phyloP scores from a whole-genome alignment of 495 filamentous ascomycete species.

The Cetradonia linearis region DNA sequence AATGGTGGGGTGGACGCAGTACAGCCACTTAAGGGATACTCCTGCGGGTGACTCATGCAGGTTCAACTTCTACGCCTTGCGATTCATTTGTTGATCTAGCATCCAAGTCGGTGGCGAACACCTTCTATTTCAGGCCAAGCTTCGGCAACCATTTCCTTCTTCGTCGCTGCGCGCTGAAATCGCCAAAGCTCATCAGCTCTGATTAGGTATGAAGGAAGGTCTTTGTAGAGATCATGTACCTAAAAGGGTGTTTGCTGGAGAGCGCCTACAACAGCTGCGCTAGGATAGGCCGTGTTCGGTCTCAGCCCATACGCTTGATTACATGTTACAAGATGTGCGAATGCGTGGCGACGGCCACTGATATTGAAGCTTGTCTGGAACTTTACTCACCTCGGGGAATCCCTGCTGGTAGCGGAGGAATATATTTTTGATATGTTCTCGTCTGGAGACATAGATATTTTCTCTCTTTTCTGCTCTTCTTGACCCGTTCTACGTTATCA shows the following conservation, averaged over 20 bases:
- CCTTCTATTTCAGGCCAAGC: background rate
- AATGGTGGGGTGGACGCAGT: too few relatives aligned
- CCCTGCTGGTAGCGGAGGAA: background rate
- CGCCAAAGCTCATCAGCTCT: background rate
- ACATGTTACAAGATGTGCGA: background rate
- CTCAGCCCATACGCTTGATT: background rate
- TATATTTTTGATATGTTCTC: background rate
- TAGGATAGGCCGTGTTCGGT: background rate
- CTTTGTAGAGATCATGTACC: background rate
- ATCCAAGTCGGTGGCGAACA: background rate
- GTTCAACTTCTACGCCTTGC: background rate
- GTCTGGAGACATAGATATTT: background rate
- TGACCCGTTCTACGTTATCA: background rate
- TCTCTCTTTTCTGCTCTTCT: background rate
- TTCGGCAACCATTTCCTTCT: background rate
- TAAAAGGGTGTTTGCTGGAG: background rate
- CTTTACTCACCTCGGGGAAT: background rate
- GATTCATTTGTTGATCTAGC: background rate
- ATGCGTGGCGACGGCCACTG: background rate
- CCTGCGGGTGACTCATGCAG: background rate
- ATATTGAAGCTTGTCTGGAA: background rate
- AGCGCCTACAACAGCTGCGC: background rate
- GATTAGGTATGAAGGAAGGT: background rate
- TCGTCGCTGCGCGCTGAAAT: background rate
- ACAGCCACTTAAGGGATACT: too few relatives aligned